Conservation (phyloP, 139 green algal genomes). For the Pedinophyceae sp. region DNA sequence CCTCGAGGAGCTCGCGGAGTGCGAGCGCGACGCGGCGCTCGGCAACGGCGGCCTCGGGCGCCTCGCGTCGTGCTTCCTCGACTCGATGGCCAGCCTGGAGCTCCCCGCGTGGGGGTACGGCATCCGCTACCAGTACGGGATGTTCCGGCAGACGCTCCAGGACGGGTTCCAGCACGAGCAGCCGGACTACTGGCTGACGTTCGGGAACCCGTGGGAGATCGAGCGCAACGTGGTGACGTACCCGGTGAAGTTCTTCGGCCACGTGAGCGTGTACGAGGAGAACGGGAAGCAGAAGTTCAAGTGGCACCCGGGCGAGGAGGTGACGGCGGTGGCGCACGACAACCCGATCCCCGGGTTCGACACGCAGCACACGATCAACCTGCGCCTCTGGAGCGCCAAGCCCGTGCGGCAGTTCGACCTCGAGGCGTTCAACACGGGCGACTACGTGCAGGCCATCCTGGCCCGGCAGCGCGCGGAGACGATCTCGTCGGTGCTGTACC, state of each 20-base stretch:
- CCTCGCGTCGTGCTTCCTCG: slow-evolving; percentile 94
- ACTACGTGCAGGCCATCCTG: slow-evolving; percentile 77
- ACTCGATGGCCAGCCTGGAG: slow-evolving; percentile 94
- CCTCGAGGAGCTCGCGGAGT: slow-evolving; percentile 24
- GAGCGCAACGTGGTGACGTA: slow-evolving; percentile 69
- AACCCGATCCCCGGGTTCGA: slow-evolving; percentile 93
- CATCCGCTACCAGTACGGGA: slow-evolving; percentile 97
- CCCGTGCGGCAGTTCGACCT: slow-evolving; percentile 90
- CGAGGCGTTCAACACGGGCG: slow-evolving; percentile 93
- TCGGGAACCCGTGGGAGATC: slow-evolving; percentile 94
- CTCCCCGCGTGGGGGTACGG: slow-evolving; percentile 97
- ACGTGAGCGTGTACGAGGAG: slow-evolving; percentile 63
- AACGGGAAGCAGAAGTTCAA: slow-evolving; percentile 61
- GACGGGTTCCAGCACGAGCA: slow-evolving; percentile 88
- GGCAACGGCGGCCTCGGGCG: slow-evolving; percentile 95
- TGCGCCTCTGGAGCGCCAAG: slow-evolving; percentile 92
- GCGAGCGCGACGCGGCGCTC: slow-evolving; percentile 64
- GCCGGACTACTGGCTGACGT: slow-evolving; percentile 94
- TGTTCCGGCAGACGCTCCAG: slow-evolving; percentile 85
- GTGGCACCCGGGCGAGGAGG: slow-evolving; percentile 67
- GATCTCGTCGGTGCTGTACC: slow-evolving; percentile 91
- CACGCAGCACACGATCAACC: slow-evolving; percentile 96
- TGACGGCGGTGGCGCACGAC: slow-evolving; percentile 91
- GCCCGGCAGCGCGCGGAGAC: slow-evolving; percentile 91
- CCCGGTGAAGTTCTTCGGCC: slow-evolving; percentile 79